Evolutionary conservation across 2,329 filamentous ascomycete species (phyloP), one percentile per base, ranked within the genome.

Genomic region (Curvularia sp.): DNA sequence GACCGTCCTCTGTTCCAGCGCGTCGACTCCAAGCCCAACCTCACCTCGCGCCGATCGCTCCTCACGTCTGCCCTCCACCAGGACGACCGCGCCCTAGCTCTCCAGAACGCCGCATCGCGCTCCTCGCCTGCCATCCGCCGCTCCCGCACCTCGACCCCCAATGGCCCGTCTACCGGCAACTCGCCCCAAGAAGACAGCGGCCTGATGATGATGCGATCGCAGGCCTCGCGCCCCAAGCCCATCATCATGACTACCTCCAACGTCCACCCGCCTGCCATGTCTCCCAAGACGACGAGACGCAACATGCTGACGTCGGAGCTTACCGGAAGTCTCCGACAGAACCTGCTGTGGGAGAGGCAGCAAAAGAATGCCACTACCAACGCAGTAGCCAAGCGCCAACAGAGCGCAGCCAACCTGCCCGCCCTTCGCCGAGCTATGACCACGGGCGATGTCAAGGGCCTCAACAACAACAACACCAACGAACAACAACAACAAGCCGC

Each of bases 321-420:
- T 54, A 97, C 94, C 2, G 93, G 97, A 75, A 96, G 92, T 22
- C 87, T 99, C 3, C 88, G 95, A 22, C 91, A 93, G 68, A 91
- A 97, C 70, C 88, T 99, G 15, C 85, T 98, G 15, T 96, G 92
- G 91, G 95, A 99, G 77, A 89, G 95, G 52, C 92, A 96, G 73
- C 94, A 98, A 74, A 96, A 95, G 84, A 92, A 92, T 58, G 90
- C 91, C 33, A 94, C 92, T 7, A 91, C 89, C 70, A 93, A 94
- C 64, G 92, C 93, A 1, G 91, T 94, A 54, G 84, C 97, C 57
- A 96, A 97, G 83, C 88, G 94, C 62, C 85, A 92, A 59, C 93
- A 97, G 75, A 97, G 93, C 7, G 72, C 71, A 4, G 67, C 68
- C 22, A 68, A 65, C 4, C 64, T 73, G 15, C 72, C 73, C 15